A percentile compares a stretch with the other conserved stretches of the same genome.
phyloP scores from a whole-genome alignment of 140 eudicot species.

The Flaveria floridana region DNA sequence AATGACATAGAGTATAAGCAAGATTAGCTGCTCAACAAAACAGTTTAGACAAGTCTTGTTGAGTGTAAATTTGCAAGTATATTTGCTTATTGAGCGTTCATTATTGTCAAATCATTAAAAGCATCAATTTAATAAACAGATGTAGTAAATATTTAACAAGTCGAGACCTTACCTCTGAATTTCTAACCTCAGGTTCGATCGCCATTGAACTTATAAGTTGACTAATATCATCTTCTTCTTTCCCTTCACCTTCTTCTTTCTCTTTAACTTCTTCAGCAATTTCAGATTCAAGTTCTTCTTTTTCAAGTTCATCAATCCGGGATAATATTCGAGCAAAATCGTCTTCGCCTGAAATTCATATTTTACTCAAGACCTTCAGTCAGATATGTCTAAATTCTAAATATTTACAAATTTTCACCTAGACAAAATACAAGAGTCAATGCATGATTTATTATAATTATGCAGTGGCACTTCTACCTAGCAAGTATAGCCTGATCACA shows the following conservation, averaged over 20 bases:
- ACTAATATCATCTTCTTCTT: constrained; percentile 10
- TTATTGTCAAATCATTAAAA: constrained; percentile 18
- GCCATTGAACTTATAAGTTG: constrained; percentile 26
- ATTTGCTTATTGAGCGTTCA: constrained; percentile 18
- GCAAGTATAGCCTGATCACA: not conserved
- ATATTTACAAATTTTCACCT: not conserved
- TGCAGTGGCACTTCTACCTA: not conserved
- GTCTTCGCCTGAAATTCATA: constrained; percentile 40
- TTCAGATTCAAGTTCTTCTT: constrained; percentile 73
- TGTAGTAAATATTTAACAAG: constrained; percentile 2
- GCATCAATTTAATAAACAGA: not conserved
- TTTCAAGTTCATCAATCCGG: constrained; percentile 83
- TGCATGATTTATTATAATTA: not conserved
- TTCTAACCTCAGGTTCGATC: constrained; percentile 31
- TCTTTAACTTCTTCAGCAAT: constrained; percentile 39
- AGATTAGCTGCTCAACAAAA: constrained; percentile 31
- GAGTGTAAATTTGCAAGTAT: constrained; percentile 18
- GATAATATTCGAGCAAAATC: constrained; percentile 65
- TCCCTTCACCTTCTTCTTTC: constrained; percentile 42
- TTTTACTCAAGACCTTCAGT: no score
- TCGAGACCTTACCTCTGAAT: constrained; percentile 39
- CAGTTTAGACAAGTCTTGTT: constrained; percentile 24
- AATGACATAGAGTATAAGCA: constrained; percentile 8
- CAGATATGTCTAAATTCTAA: no score
- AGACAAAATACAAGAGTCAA: not conserved